Conservation (phyloP, 495 filamentous ascomycete genomes). For the Hypomontagnella monticulosa region DNA sequence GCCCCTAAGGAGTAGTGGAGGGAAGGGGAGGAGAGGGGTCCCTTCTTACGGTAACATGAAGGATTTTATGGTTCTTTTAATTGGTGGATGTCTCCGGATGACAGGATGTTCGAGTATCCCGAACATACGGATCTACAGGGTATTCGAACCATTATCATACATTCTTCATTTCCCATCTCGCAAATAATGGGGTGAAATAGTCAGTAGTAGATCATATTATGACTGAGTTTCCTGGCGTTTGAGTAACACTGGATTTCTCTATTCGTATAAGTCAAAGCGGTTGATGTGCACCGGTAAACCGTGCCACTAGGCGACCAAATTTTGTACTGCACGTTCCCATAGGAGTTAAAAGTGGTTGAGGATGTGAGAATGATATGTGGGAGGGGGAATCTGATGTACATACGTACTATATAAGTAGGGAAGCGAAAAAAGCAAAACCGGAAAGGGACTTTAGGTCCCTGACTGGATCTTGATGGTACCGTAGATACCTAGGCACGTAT, state of each 20-base stretch:
- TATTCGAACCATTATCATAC: background rate
- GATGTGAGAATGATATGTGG: too few species aligned
- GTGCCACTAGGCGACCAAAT: too few species aligned
- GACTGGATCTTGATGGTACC: background rate
- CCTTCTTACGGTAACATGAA: conserved; percentile 2
- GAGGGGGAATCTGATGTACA: too few species aligned
- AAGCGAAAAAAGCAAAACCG: background rate
- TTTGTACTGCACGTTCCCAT: too few species aligned
- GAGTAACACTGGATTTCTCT: conserved; percentile 4
- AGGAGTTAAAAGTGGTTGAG: too few species aligned
- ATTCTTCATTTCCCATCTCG: background rate
- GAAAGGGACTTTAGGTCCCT: too few species aligned
- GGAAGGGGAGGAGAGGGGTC: too few species aligned
- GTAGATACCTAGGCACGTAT: background rate
- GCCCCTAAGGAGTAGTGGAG: too few species aligned
- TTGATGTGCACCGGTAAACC: too few species aligned
- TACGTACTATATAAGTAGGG: background rate
- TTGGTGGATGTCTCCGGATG: background rate
- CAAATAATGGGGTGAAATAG: background rate
- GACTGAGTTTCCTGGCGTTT: too few species aligned
- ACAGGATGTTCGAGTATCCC: conserved; percentile 3
- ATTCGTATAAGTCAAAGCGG: background rate
- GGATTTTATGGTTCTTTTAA: background rate
- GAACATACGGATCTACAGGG: conserved; percentile 8
- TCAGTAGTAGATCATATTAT: too few species aligned